A percentile compares a stretch with the other conserved stretches of the same genome.
Evolutionary conservation across 106 monocot genomes (phyloP).

Genomic region (Hemerocallis citrina): DNA sequence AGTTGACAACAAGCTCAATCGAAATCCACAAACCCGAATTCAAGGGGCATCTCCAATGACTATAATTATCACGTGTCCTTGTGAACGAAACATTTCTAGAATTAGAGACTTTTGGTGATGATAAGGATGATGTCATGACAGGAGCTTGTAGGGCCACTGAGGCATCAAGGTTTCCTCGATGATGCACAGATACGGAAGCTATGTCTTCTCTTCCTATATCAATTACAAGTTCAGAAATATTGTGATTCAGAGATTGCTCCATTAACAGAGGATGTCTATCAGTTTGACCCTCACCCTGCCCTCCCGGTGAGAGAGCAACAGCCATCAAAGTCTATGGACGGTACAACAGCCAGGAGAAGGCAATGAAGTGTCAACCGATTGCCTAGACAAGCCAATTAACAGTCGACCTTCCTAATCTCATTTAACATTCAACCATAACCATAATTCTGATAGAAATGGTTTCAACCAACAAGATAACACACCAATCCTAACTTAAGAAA

Average conservation of each 20-base stretch:
- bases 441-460: too few relatives aligned
- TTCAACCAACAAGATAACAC: too few relatives aligned
- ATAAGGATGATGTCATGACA: slow-evolving; percentile 4
- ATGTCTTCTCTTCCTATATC: slow-evolving; percentile 14
- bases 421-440: background rate
- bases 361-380: background rate
- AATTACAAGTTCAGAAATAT: slow-evolving; percentile 24
- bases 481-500: too few relatives aligned
- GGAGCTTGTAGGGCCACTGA: slow-evolving; percentile 18
- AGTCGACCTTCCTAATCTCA: slow-evolving; percentile 6
- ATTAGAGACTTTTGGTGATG: slow-evolving; percentile 14
- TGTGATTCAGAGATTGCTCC: slow-evolving; percentile 11
- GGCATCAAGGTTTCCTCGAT: slow-evolving; percentile 3
- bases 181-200: slow-evolving; percentile 7
- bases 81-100: slow-evolving; percentile 19
- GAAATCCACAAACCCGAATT: slow-evolving; percentile 82
- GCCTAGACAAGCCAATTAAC: too few relatives aligned
- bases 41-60: slow-evolving; percentile 44
- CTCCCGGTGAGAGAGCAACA: slow-evolving; percentile 22
- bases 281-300: slow-evolving; percentile 11
- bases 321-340: slow-evolving; percentile 18
- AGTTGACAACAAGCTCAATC: slow-evolving; percentile 51
- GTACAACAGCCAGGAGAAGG: slow-evolving; percentile 16
- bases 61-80: slow-evolving; percentile 18
- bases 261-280: slow-evolving; percentile 30